Percentiles rank a stretch among this genome's conserved stretches.
phyloP scores from a whole-genome alignment of 2,329 filamentous ascomycete genomes.

The Zasmidium angulare region DNA sequence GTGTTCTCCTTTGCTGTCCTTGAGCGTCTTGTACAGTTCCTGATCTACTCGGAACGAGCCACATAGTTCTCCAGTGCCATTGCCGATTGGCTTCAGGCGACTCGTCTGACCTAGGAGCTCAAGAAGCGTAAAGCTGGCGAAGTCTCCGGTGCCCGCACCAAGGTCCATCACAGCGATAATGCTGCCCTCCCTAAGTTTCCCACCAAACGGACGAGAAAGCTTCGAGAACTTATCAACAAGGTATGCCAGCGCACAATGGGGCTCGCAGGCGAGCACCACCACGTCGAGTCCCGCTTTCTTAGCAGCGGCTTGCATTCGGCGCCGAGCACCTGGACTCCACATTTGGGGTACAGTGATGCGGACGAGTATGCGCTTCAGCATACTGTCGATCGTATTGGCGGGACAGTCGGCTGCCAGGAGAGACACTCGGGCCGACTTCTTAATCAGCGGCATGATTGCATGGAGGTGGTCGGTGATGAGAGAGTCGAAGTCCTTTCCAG shows the following conservation, averaged over 20 bases:
- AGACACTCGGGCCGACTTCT: background rate
- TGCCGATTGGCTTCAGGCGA: slow-evolving; percentile 7
- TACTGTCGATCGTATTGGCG: background rate
- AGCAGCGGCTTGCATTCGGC: slow-evolving; percentile 15
- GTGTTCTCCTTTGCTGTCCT: background rate
- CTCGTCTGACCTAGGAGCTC: slow-evolving; percentile 7
- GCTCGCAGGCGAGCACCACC: slow-evolving; percentile 14
- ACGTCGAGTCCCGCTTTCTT: slow-evolving; percentile 10
- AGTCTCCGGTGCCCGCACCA: slow-evolving; percentile 14
- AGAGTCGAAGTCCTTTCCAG: slow-evolving; percentile 9
- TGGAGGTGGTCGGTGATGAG: slow-evolving; percentile 9
- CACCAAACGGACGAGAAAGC: background rate
- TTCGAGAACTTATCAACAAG: slow-evolving; percentile 5
- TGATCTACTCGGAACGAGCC: slow-evolving; percentile 14
- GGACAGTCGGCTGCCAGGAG: no score
- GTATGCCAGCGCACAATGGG: slow-evolving; percentile 17
- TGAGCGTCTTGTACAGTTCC: slow-evolving; percentile 1
- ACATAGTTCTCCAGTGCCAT: slow-evolving; percentile 12
- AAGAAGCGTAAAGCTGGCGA: slow-evolving; percentile 2
- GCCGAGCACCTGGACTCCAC: slow-evolving; percentile 10
- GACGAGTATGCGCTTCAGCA: slow-evolving; percentile 1
- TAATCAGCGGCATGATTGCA: slow-evolving; percentile 10
- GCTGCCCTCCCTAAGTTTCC: slow-evolving; percentile 3
- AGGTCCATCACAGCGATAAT: slow-evolving; percentile 11
- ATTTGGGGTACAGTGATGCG: slow-evolving; percentile 14